phyloP scores from a whole-genome alignment of 2,329 filamentous ascomycete species.

The Ceratocystis diversiconidia region DNA sequence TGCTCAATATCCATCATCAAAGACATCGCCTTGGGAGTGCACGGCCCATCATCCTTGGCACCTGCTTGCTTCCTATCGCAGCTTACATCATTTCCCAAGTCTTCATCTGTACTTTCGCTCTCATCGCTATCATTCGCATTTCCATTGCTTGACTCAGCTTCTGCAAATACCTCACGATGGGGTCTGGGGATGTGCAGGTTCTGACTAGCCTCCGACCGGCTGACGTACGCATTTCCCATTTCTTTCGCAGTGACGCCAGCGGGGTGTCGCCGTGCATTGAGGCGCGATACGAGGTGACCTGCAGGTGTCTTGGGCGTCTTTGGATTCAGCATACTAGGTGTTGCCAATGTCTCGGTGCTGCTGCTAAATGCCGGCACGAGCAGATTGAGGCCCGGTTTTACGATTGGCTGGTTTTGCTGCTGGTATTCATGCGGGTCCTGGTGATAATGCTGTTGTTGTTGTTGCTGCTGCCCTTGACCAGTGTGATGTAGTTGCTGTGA shows the following conservation, averaged over 20 bases:
- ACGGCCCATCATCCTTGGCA: conserved; percentile 19
- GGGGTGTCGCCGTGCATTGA: conserved; percentile 3
- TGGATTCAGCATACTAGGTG: conserved; percentile 13
- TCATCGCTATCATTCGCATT: neutral
- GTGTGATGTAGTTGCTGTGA: too few relatives aligned
- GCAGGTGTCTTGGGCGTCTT: conserved; percentile 18
- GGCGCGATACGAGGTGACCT: neutral
- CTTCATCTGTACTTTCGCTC: neutral
- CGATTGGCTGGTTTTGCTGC: neutral
- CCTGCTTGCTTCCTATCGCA: neutral
- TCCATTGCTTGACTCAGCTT: neutral
- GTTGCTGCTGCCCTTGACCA: neutral
- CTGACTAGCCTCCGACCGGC: neutral
- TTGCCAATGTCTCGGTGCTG: conserved; percentile 15
- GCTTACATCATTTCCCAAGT: neutral
- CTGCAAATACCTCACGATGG: neutral
- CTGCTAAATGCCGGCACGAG: conserved; percentile 16
- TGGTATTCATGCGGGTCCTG: neutral
- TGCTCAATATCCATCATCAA: conserved; percentile 11
- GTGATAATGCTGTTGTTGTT: neutral
- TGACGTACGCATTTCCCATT: neutral
- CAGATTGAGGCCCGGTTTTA: conserved; percentile 14
- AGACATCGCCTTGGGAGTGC: conserved; percentile 24
- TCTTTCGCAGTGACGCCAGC: neutral
- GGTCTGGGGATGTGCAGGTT: neutral